These are phyloP conservation scores for Phalaenopsis equestris DNA, from an alignment of 106 monocot genomes.

Conservation along the genomic window DNA sequence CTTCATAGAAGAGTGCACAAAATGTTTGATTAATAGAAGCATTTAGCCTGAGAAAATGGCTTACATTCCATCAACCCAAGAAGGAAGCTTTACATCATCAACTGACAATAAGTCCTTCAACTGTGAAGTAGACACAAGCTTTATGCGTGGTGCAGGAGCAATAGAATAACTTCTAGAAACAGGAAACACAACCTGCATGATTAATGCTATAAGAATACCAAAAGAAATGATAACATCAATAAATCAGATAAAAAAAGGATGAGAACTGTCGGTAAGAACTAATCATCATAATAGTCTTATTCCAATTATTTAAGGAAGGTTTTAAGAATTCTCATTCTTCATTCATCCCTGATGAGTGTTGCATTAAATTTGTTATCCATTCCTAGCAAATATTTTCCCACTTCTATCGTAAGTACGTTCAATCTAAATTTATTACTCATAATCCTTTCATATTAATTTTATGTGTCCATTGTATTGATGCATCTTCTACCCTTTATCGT, in stretches of 20 bases:
- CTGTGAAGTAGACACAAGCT: conserved; percentile 60
- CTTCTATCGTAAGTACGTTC: background rate
- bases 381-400: background rate
- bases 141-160: conserved; percentile 59
- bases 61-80: conserved; percentile 90
- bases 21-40: background rate
- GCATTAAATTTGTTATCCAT: background rate
- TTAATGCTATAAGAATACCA: background rate
- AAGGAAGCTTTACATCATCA: conserved; percentile 87
- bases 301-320: background rate
- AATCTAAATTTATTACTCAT: no score
- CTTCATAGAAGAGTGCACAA: background rate
- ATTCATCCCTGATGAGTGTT: no score
- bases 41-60: conserved; percentile 14
- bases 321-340: background rate
- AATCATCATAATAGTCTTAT: background rate
- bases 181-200: conserved; percentile 71
- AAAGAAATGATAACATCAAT: background rate
- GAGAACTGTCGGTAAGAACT: background rate
- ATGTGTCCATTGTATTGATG: no score
- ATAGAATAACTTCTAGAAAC: conserved; percentile 43
- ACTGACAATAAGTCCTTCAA: conserved; percentile 49
- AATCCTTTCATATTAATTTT: no score
- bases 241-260: background rate
- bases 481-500: no score